Conservation (phyloP, 2,329 filamentous ascomycete species). For the Fusarium neocosmosporiellum region DNA sequence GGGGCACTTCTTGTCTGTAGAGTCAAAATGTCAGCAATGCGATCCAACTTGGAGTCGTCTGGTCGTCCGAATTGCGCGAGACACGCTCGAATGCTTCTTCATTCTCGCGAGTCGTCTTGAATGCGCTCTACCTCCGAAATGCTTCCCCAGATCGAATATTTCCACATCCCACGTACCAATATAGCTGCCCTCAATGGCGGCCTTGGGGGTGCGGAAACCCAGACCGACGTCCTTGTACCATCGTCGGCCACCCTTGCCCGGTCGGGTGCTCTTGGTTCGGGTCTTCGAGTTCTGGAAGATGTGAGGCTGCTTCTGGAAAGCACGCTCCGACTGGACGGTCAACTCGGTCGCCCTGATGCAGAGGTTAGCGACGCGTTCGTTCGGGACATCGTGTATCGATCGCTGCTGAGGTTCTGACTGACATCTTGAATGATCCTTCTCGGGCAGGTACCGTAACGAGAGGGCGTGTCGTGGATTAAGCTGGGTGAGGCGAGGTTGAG, state of each 20-base stretch:
- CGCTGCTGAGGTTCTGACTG: slow-evolving; percentile 43
- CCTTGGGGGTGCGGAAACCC: slow-evolving; percentile 98
- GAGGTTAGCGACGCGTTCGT: slow-evolving; percentile 47
- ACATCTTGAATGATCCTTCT: slow-evolving; percentile 59
- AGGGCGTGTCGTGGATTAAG: slow-evolving; percentile 53
- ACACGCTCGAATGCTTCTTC: not conserved
- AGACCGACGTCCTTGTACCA: slow-evolving; percentile 99
- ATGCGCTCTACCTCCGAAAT: slow-evolving; percentile 7
- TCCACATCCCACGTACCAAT: slow-evolving; percentile 80
- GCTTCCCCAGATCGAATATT: slow-evolving; percentile 15
- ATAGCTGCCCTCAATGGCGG: slow-evolving; percentile 98
- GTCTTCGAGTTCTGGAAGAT: slow-evolving; percentile 99
- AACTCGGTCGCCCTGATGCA: slow-evolving; percentile 93
- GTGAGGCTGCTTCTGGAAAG: slow-evolving; percentile 99
- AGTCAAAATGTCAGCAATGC: slow-evolving; percentile 41
- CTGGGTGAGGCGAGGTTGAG: slow-evolving; percentile 50
- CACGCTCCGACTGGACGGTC: slow-evolving; percentile 99
- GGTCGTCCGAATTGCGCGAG: not conserved
- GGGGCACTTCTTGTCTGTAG: slow-evolving; percentile 99
- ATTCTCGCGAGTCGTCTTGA: not conserved
- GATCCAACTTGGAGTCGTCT: not conserved
- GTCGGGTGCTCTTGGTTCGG: slow-evolving; percentile 84
- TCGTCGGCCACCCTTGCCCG: slow-evolving; percentile 93
- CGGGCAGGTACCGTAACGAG: slow-evolving; percentile 52
- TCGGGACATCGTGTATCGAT: slow-evolving; percentile 34